Base-by-base conservation (phyloP, 1,139 yeast species). In the Candida mesenterica region DNA sequence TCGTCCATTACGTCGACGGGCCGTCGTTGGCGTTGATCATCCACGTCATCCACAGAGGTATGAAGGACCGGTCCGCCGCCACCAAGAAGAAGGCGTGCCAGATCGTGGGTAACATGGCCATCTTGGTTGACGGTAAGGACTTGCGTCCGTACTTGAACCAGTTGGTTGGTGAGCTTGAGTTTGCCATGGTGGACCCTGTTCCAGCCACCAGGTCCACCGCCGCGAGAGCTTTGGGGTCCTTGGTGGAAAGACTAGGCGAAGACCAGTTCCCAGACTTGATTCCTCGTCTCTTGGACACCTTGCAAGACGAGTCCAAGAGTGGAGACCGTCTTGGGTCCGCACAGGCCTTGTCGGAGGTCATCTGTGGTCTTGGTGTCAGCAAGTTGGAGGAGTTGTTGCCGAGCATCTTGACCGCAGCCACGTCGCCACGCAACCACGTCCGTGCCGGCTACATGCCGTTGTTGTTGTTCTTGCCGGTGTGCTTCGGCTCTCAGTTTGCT, bases 291-390 rank as follows among this genome's bases (percentile, higher is more conserved):
- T 59, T 92, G 43, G 77, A 68, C 36, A 84, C 94, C 2, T 73
- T 94, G 45, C 77, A 81, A 52, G 96, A 90, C 56, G 90, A 83
- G 45, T 48, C 72, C n/a, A 82, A 79, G 52, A 76, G 89, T 13
- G 97, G 97, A 42, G 97, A 94, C 56, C 79, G 97, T 50, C 75
- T 92, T 45, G 99, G 99, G 41, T 85, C 96, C 38, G 98, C 98
- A 0, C 98, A 94, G 66, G 98, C 96, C 1, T 74, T 92, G 43
- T 80, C 97, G 19, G 99, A 94, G 62, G 96, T 92, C 45, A 75
- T 89, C 37, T 81, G 88, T 52, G 98, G 98, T 44, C 74, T 94
- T 41, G 98, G 98, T 49, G 64, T 88, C 35, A 66, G 79, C 44
- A 89, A 88, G 54, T 72, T 94, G 58, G 98, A 92, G 48, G 97